Evolutionary conservation across 2,329 filamentous ascomycete species (phyloP).

Genomic region (Hymenoscyphus fraxineus): DNA sequence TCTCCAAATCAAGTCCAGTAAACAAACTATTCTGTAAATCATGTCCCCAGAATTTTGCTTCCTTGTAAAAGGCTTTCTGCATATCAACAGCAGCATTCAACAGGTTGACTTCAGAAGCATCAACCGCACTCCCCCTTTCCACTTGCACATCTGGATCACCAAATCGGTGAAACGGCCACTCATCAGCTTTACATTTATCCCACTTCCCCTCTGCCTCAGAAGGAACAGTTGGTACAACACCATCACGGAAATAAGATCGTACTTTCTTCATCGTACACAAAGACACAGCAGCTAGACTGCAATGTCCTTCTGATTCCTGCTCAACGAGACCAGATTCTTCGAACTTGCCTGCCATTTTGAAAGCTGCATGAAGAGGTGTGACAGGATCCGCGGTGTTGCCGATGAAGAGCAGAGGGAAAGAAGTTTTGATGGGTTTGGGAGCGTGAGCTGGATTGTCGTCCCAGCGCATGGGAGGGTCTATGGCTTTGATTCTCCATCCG

Average conservation of each 20-base stretch:
- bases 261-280: slow-evolving; percentile 29
- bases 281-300: slow-evolving; percentile 24
- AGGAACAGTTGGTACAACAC: slow-evolving; percentile 26
- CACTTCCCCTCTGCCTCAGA: slow-evolving; percentile 24
- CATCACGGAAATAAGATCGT: slow-evolving; percentile 27
- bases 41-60: slow-evolving; percentile 7
- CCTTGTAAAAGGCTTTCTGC: slow-evolving; percentile 14
- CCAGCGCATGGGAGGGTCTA: slow-evolving; percentile 31
- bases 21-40: not conserved
- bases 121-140: not conserved
- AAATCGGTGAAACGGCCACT: slow-evolving; percentile 28
- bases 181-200: slow-evolving; percentile 29
- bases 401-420: slow-evolving; percentile 40
- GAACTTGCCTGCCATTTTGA: slow-evolving; percentile 33
- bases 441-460: slow-evolving; percentile 28
- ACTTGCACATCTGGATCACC: not conserved
- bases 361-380: slow-evolving; percentile 34
- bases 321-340: slow-evolving; percentile 29
- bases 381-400: slow-evolving; percentile 40
- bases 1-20: not conserved
- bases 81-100: slow-evolving; percentile 17
- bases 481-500: slow-evolving; percentile 23
- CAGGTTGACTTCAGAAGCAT: not conserved
- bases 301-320: slow-evolving; percentile 31
- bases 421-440: slow-evolving; percentile 32